These are phyloP conservation scores for Rasamsonia emersonii DNA, from an alignment of 2,329 filamentous ascomycete species.

Conservation along the genomic window DNA sequence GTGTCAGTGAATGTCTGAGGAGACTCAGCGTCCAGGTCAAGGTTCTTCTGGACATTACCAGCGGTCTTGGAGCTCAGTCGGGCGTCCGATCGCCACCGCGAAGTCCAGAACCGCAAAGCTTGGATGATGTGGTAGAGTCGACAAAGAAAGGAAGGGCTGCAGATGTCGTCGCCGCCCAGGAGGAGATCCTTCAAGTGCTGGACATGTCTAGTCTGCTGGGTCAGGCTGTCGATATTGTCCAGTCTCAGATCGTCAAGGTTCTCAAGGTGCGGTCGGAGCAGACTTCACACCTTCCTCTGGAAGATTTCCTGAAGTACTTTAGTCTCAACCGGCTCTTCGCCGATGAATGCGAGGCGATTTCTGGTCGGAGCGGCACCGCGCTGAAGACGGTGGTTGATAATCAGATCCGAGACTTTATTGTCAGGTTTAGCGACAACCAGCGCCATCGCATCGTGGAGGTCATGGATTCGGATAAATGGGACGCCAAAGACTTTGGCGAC, in stretches of 20 bases:
- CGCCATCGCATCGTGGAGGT: constrained; percentile 48
- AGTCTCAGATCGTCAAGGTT: constrained; percentile 55
- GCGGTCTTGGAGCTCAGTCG: constrained; percentile 39
- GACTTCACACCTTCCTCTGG: constrained; percentile 45
- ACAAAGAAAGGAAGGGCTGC: constrained; percentile 16
- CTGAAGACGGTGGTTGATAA: constrained; percentile 54
- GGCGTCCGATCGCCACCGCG: constrained; percentile 39
- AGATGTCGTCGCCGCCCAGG: constrained; percentile 32
- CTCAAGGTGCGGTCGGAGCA: constrained; percentile 56
- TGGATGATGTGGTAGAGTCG: constrained; percentile 32
- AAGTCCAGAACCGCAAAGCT: constrained; percentile 37
- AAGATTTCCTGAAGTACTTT: constrained; percentile 55
- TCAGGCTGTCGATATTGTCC: constrained; percentile 58
- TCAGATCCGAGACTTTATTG: constrained; percentile 56
- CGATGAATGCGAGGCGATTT: constrained; percentile 59
- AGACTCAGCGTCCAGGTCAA: constrained; percentile 87
- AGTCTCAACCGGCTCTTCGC: constrained; percentile 56
- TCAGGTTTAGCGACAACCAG: constrained; percentile 48
- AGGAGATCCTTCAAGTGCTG: constrained; percentile 54
- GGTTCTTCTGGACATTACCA: constrained; percentile 87
- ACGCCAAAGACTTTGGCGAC: constrained; percentile 54
- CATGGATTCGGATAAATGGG: constrained; percentile 57
- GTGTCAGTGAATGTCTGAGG: constrained; percentile 77
- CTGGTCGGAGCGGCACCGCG: constrained; percentile 50
- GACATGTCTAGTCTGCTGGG: constrained; percentile 59